Base-by-base conservation (phyloP, 2,329 filamentous ascomycete species). In the Monosporascus sp. region DNA sequence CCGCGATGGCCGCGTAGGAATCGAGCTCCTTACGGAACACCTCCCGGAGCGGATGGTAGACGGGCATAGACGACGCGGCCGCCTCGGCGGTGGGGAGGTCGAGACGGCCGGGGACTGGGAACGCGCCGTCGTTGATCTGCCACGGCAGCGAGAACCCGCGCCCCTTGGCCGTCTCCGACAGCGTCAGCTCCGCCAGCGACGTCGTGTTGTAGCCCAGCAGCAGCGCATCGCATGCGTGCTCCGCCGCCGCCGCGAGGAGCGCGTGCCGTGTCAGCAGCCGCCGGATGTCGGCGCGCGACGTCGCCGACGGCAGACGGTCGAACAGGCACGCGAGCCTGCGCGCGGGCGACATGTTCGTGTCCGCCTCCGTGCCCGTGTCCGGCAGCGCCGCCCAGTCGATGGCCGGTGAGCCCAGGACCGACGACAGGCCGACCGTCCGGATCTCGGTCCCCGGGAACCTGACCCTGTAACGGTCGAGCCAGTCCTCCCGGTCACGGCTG, bases 151-250 rank as follows among this genome's bases (percentile, higher is more conserved):
- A 83, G 60, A 87, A 91, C 1, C 93, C 94, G 48, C 93, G 82
- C 1, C 94, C 94, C 71, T 96, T 97, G 24, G 93, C 91, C 2
- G 93, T 91, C 71, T 94, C 90, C 6, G 90, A 79, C 15, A 99
- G 81, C 0, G 90, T 89, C 63, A 90, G 85, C 60, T 93, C 90
- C 4, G 94, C 93, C 31, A 99, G 83, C 17, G 85, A 83, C 5
- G 91, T 97, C 20, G 94, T 96, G 59, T 84, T 95, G 70, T 93
- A 86, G 22, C 89, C 92, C 70, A 94, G 86, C 1, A 97, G 72
- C 42, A 97, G 79, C 14, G 84, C 84, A 57, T 86, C 81, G 67
- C 85, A 94, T 14, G 66, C 72, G 27, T 78, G 72, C 17, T 74
- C 68, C 56, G 81, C 77, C 9, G 89, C 88, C 45, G 83, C 74